These are phyloP conservation scores for Zancudomyces culisetae DNA, from an alignment of 371 early-diverging fungal genomes.

Conservation along the genomic window DNA sequence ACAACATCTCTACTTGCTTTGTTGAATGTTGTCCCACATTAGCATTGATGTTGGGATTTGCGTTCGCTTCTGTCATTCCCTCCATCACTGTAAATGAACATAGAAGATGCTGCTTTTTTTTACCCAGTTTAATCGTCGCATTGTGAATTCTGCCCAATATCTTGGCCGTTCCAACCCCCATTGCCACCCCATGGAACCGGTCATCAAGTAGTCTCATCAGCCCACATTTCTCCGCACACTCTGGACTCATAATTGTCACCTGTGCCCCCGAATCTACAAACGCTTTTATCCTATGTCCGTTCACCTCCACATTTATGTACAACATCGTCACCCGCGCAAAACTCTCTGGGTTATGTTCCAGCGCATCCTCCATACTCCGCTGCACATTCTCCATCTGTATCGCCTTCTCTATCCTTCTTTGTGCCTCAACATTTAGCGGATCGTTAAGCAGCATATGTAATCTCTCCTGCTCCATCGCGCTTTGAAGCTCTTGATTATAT, in stretches of 20 bases:
- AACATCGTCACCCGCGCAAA: constrained; percentile 83
- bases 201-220: constrained; percentile 76
- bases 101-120: constrained; percentile 46
- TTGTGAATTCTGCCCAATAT: constrained; percentile 86
- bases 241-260: constrained; percentile 78
- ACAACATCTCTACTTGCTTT: constrained; percentile 75
- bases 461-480: constrained; percentile 11
- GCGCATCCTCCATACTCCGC: constrained; percentile 68
- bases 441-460: constrained; percentile 53
- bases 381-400: constrained; percentile 73
- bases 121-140: constrained; percentile 61
- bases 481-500: constrained; percentile 12
- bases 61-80: too few relatives aligned
- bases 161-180: constrained; percentile 89
- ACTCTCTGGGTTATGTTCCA: constrained; percentile 89
- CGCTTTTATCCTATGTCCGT: constrained; percentile 70
- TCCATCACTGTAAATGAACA: constrained; percentile 90
- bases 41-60: too few relatives aligned
- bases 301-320: constrained; percentile 75
- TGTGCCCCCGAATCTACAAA: constrained; percentile 97
- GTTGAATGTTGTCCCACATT: too few relatives aligned
- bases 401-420: constrained; percentile 73
- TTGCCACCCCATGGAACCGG: constrained; percentile 77
- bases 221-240: constrained; percentile 67
- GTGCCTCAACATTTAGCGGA: constrained; percentile 79